Evolutionary conservation across 805 yeast genomes (phyloP).

Genomic region (Torulaspora maleeae): DNA sequence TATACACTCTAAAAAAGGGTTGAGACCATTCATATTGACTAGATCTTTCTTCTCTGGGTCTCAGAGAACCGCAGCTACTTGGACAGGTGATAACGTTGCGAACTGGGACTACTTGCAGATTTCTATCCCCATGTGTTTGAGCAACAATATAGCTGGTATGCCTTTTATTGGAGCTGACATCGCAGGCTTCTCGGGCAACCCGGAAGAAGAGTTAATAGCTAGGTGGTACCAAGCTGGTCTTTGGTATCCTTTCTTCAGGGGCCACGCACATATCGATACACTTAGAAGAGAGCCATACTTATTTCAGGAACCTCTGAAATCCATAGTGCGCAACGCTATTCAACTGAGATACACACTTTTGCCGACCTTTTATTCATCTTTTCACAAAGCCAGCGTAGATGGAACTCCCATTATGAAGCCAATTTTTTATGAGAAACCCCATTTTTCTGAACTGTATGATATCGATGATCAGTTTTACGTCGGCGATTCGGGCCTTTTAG

Average conservation of each 20-base stretch:
- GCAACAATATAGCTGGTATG: constrained; percentile 75
- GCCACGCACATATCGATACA: constrained; percentile 93
- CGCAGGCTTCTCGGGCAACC: constrained; percentile 94
- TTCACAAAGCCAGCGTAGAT: constrained; percentile 52
- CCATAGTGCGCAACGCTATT: constrained; percentile 64
- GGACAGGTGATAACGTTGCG: constrained; percentile 98
- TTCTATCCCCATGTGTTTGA: constrained; percentile 84
- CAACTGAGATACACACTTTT: constrained; percentile 67
- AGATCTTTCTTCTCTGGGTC: constrained; percentile 88
- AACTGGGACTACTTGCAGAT: constrained; percentile 80
- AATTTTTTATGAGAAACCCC: constrained; percentile 52
- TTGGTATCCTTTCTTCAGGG: constrained; percentile 95
- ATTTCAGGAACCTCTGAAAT: constrained; percentile 66
- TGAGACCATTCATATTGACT: constrained; percentile 84
- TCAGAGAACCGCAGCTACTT: constrained; percentile 85
- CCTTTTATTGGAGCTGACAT: constrained; percentile 96
- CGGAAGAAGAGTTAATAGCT: constrained; percentile 68
- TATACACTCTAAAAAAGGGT: constrained; percentile 42
- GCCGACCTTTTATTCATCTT: constrained; percentile 77
- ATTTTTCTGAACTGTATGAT: constrained; percentile 40
- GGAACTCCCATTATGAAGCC: constrained; percentile 76
- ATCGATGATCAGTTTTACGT: constrained; percentile 82
- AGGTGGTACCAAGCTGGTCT: constrained; percentile 97
- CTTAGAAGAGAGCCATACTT: constrained; percentile 91
- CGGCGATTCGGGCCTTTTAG: constrained; percentile 65